Conservation (phyloP, 768 basidiomycete genomes). For the Panus rudis region DNA sequence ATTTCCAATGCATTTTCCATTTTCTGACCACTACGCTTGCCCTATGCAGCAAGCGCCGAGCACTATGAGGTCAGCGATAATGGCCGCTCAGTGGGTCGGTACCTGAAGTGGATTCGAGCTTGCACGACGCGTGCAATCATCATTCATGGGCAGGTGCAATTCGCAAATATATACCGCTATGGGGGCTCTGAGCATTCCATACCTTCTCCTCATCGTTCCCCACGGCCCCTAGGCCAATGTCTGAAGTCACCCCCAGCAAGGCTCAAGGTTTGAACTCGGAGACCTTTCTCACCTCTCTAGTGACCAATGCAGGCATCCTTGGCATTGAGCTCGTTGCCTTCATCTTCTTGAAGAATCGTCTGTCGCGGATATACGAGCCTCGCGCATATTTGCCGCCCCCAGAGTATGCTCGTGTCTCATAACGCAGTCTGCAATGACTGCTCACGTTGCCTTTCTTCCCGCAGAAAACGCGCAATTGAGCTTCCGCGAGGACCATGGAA, state of each 20-base stretch:
- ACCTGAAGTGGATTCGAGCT: too few species aligned
- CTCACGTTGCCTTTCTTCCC: neutral
- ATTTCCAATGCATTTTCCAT: too few species aligned
- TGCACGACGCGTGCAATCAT: too few species aligned
- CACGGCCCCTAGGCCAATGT: too few species aligned
- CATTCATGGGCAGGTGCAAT: too few species aligned
- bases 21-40: too few species aligned
- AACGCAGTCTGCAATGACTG: neutral
- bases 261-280: slow-evolving; percentile 27
- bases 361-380: slow-evolving; percentile 57
- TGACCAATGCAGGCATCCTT: slow-evolving; percentile 45
- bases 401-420: slow-evolving; percentile 29
- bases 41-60: too few species aligned
- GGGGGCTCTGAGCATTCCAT: too few species aligned
- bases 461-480: slow-evolving; percentile 37
- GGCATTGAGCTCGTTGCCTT: slow-evolving; percentile 47
- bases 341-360: slow-evolving; percentile 44
- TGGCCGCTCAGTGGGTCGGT: too few species aligned
- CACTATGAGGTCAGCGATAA: too few species aligned
- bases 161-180: too few species aligned
- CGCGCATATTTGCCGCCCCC: slow-evolving; percentile 55
- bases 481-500: slow-evolving; percentile 39
- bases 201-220: too few species aligned
- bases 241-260: slow-evolving; percentile 3
- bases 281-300: slow-evolving; percentile 56